These are phyloP conservation scores for Aureobasidium sp. DNA, from an alignment of 2,329 filamentous ascomycete species.

Conservation along the genomic window DNA sequence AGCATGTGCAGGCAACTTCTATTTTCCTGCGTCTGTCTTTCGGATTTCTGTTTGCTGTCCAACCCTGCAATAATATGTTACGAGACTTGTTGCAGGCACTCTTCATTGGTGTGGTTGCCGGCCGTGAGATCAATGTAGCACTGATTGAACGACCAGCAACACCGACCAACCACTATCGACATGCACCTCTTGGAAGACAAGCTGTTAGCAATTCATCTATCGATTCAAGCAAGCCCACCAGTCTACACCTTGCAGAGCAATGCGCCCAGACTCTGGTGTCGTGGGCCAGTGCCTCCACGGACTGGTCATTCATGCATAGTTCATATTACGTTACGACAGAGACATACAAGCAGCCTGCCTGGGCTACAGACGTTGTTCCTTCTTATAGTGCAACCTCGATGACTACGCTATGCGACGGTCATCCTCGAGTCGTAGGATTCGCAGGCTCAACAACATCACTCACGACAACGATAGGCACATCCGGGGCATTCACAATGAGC, in stretches of 20 bases:
- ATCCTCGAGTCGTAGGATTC: not conserved
- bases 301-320: not conserved
- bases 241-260: not conserved
- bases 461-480: not conserved
- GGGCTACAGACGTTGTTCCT: not conserved
- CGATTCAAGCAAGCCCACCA: not conserved
- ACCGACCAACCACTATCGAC: not conserved
- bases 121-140: not conserved
- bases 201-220: not conserved
- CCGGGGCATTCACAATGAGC: not conserved
- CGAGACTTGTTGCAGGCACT: not conserved
- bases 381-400: not conserved
- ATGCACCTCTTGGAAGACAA: not conserved
- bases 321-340: not conserved
- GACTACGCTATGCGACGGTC: not conserved
- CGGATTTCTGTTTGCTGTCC: too few species aligned
- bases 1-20: not conserved
- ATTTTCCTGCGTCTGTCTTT: not conserved
- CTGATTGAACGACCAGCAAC: not conserved
- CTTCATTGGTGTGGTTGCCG: not conserved
- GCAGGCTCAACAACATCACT: not conserved
- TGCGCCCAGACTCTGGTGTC: not conserved
- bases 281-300: not conserved
- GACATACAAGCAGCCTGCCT: not conserved
- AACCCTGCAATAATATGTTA: too few species aligned